Evolutionary conservation across 1,284 basidiomycete genomes (phyloP), one percentile per base, ranked within the genome.

Genomic region (Phylloboletellus chloephorus): DNA sequence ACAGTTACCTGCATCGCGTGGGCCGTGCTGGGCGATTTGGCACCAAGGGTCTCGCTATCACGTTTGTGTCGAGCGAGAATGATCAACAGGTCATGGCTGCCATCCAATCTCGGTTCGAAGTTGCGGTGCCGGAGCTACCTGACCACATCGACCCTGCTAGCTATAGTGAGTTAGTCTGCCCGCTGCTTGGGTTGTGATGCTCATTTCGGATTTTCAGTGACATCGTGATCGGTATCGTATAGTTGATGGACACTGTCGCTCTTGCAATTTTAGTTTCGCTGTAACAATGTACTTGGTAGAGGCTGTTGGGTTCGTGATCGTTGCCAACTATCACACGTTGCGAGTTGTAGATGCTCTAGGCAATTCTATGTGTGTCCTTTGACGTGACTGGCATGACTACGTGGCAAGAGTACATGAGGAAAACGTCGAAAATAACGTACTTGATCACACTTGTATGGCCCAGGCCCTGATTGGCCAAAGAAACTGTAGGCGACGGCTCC

Each of bases 11-110:
- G 41, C 96, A 99, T 69, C 88, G 96, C 68, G 96, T 98, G 47
- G 96, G 94, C 54, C 94, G 96, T 76, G 96, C 96, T 51, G 96
- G 96, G 54, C 90, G 96, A 56, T 99, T 99, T 68, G 96, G 96
- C 52, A 98, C 96, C 32, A 98, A 98, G 69, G 96, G 96, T 78
- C 80, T 98, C 28, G 94, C 94, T n/a, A 93, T 98, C 65, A 95
- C 93, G 8, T 98, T 96, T 63, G 90, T 97, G 34, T 83, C 92
- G 4, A 88, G 82, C 20, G 94, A 97, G 40, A 80, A 75, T 48
- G 96, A 99, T 63, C 82, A 89, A 61, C 87, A 91, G 67, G 94
- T 98, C 47, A 87, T 99, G 81, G 75, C 82, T 40, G 76, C 85
- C 17, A 95, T 96, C 52, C 92, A 96, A 65, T 79, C 84, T 24